Base-by-base conservation (phyloP, 169 alveolate species). In the Ichthyophthirius multifiliis region DNA sequence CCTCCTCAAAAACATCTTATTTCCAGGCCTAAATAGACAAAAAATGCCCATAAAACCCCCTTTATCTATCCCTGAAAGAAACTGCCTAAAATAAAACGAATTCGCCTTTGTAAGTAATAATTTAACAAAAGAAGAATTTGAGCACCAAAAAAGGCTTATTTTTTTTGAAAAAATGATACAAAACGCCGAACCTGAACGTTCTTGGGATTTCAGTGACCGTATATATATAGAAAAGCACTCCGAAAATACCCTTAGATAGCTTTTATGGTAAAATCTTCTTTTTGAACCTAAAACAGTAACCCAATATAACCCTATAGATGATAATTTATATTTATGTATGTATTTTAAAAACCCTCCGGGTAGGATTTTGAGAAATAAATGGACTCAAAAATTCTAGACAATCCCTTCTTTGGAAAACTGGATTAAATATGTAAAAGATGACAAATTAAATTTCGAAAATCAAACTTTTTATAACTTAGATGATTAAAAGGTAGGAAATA, bases 281-380 rank as follows among this genome's bases (percentile, higher is more conserved):
- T 83, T 32, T 39, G 87, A 79, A n/a, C 96, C 96, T 18, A 83
- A 85, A 41, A 64, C 85, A 2, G 71, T 83, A 0, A n/a, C 86
- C 13, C 65, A 86, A 65, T 92, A 92, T 48, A 65, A 75, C 32
- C 46, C 79, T 5, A 74, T 65, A 39, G 93, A 84, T 43, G 94
- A 92, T 75, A 86, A 90, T 41, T 75, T 89, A 2, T 74, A 89
- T 37, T 64, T 92, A 5, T 65, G 77, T 5, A 43, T 89, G 37
- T 89, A 65, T 47, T 84, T 43, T 48, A 86, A 86, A 74, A 84
- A 85, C 47, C 96, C 96, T 18, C 91, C 93, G 31, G 96, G 94
- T 18, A 83, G 94, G 62, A 63, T 88, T 12, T 41, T 86, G 12
- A 84, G 93, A 71, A 86, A 83, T 43, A 75, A 85, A 47, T 89